Base-by-base conservation (phyloP, 306 rosid species). In the Sicyos edulis region DNA sequence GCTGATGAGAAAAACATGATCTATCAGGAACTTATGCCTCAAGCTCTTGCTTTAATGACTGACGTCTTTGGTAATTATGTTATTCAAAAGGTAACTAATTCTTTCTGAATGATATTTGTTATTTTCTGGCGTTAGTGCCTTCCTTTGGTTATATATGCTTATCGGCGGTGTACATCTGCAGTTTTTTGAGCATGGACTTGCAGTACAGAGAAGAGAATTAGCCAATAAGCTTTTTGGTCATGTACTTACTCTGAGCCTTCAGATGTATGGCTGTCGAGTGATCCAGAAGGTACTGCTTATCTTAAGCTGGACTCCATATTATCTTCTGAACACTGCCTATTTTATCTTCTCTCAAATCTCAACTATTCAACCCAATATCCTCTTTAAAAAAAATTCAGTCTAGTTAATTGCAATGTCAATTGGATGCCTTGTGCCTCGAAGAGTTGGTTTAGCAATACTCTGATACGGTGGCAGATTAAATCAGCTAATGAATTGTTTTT, bases 261-360 rank as follows among this genome's bases (percentile, higher is more conserved):
- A 93, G 78, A 93, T 93, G 99, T 91, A 93, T 83, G 99, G 99
- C 59, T 93, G 99, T 50, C 89, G 99, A 7, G 97, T 93, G 75
- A 93, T 93, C 78, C 99, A 93, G 78, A 93, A 93, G 97, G 98
- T 90, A 88, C 70, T 37, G 60, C 6, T 24, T 54, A 24, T 74
- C n/a, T 74, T 70, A 17, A 26, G 44, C 50, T 70, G 50, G 29
- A 70, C 47, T 69, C 45, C 8, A 4, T 69, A 69, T 29, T 8
- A 14, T 54, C 29, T 73, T 73, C 55, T 26, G 16, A 37, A 37
- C 42, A 37, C 5, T 37, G 42, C 42, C 42, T 37, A 7, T 37
- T 37, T 37, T 37, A 37, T 37, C 42, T 37, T 37, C 42, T n/a
- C n/a, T n/a, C n/a, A n/a, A n/a, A n/a, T 37, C 42, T 37, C 42